phyloP scores from a whole-genome alignment of 257 asterid species.

The Paulownia fortunei region DNA sequence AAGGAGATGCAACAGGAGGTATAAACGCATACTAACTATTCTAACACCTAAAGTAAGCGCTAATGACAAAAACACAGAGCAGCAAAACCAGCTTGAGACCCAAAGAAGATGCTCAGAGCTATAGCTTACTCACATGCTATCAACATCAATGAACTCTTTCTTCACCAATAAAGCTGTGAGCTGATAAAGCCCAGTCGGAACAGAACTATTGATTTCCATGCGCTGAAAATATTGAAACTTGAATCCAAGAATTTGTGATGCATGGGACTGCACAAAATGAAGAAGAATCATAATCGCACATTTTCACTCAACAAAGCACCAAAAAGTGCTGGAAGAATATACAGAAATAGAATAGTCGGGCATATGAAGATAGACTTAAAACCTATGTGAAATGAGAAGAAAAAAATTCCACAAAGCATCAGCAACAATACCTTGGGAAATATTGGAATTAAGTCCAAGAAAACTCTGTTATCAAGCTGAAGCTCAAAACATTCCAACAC shows the following conservation, averaged over 20 bases:
- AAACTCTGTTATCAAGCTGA: constrained; percentile 81
- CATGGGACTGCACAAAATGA: constrained; percentile 79
- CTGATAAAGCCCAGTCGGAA: constrained; percentile 81
- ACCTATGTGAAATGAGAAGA: neutral
- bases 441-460: constrained; percentile 90
- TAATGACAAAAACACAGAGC: constrained; percentile 4
- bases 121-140: constrained; percentile 77
- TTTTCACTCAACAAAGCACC: constrained; percentile 17
- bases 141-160: constrained; percentile 81
- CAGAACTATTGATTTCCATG: constrained; percentile 64
- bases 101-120: constrained; percentile 20
- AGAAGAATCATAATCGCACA: constrained; percentile 18
- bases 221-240: constrained; percentile 97
- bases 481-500: constrained; percentile 96
- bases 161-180: constrained; percentile 94
- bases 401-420: constrained; percentile 3
- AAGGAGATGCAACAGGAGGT: neutral
- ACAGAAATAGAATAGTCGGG: neutral
- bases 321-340: constrained; percentile 16
- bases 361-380: neutral
- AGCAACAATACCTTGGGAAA: constrained; percentile 83
- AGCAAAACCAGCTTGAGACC: constrained; percentile 27
- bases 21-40: neutral
- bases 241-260: constrained; percentile 95
- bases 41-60: neutral